Base-by-base conservation (phyloP, 306 rosid species). In the Cucurbita ficifolia region DNA sequence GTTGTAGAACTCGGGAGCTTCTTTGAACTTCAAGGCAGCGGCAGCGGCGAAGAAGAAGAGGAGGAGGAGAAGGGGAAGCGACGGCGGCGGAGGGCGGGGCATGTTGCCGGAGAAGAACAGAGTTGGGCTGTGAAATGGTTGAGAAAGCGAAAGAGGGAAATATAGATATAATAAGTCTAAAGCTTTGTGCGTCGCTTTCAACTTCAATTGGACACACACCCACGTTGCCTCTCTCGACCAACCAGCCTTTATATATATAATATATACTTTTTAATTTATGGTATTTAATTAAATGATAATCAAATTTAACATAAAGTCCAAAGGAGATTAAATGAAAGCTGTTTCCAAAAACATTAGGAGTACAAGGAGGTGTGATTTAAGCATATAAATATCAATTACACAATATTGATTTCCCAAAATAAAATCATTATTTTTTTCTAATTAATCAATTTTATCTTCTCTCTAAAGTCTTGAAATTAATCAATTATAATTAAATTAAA, bases 1-100 rank as follows among this genome's bases (percentile, higher is more conserved):
- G 83, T 94, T 94, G 82, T 87, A 89, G 85, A 87, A 94, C 76
- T 94, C 84, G 2, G 99, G 99, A 1, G 99, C 99, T 81, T 94
- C 97, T 71, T 82, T 87, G 83, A 94, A 94, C 38, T 80, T 78
- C 12, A 46, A 88, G 17, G 77, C 50, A 6, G 81, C 6, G 65
- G 75, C 4, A 45, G 54, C 8, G 75, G 83, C 74, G 36, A 60
- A 9, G 35, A 39, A 16, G 77, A 78, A 17, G 36, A 80, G 12
- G 46, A 77, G 3, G 21, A 82, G 10, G n/a, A 35, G 16, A 76
- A 10, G 7, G 53, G 5, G 19, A 19, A 46, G 53, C 60, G n/a
- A 50, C 9, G 54, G 55, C 4, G 64, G 76, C 1, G 67, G 56
- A 73, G 53, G 60, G 8, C 48, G 1, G 39, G 82, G 79, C 76